These are phyloP conservation scores for Mortierella sp. DNA, from an alignment of 371 early-diverging fungal species.

Conservation along the genomic window DNA sequence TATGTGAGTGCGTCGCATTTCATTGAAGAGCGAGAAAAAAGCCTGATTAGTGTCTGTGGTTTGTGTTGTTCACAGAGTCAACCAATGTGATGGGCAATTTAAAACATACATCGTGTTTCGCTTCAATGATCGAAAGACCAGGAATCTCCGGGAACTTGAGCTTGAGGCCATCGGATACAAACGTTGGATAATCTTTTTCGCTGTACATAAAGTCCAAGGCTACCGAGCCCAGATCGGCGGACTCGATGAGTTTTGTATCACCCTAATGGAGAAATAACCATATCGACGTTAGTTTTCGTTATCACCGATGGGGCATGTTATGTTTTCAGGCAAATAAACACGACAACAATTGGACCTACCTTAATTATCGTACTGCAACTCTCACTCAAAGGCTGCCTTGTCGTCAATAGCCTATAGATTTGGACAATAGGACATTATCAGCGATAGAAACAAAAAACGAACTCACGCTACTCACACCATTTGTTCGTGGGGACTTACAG, in stretches of 20 bases:
- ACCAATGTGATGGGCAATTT: no score
- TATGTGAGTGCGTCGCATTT: no score
- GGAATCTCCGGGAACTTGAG: constrained; percentile 1
- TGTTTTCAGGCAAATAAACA: neutral
- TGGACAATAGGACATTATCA: neutral
- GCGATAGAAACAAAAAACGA: no score
- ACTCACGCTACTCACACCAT: no score
- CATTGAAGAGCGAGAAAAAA: no score
- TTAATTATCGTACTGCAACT: neutral
- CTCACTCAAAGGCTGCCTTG: neutral
- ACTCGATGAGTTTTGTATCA: neutral
- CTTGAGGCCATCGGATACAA: neutral
- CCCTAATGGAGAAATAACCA: neutral
- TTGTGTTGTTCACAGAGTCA: no score
- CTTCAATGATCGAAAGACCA: neutral
- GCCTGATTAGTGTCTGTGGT: no score
- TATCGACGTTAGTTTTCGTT: neutral
- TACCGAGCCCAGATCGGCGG: neutral
- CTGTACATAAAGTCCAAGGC: neutral
- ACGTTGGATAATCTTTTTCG: neutral
- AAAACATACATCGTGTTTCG: neutral
- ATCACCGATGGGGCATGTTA: neutral
- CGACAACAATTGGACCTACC: neutral
- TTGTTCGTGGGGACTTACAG: neutral
- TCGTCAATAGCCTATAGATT: neutral